Evolutionary conservation across 2,329 filamentous ascomycete species (phyloP).

Genomic region (Rhynchosporium secalis): DNA sequence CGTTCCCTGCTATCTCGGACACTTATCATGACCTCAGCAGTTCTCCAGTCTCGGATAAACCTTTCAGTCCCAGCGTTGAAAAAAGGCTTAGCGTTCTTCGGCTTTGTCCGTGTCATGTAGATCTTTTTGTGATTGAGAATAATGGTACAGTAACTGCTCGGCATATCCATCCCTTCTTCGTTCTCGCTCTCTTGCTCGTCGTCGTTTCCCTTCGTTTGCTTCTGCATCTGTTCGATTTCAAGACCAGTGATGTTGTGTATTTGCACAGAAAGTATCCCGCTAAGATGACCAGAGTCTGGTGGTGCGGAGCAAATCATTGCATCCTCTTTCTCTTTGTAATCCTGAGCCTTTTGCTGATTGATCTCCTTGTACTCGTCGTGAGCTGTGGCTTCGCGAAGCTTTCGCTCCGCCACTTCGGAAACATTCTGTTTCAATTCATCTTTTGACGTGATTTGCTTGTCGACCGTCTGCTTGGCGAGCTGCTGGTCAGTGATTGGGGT

Average conservation of each 20-base stretch:
- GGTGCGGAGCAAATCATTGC: conserved; percentile 68
- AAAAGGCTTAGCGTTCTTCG: conserved; percentile 75
- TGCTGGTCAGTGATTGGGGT: conserved; percentile 62
- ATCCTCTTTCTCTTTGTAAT: conserved; percentile 61
- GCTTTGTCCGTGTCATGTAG: conserved; percentile 73
- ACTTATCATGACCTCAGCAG: conserved; percentile 65
- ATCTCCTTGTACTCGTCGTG: conserved; percentile 59
- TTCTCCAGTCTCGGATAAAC: conserved; percentile 68
- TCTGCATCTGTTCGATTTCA: conserved; percentile 32
- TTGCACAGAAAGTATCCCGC: conserved; percentile 56
- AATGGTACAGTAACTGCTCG: conserved; percentile 70
- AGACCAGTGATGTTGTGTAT: conserved; percentile 37
- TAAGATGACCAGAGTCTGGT: conserved; percentile 60
- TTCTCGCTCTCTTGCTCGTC: conserved; percentile 56
- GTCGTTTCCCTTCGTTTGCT: conserved; percentile 25
- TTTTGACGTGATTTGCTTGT: conserved; percentile 57
- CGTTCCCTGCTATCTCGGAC: conserved; percentile 68
- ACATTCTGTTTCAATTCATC: conserved; percentile 61
- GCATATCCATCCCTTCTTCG: conserved; percentile 63
- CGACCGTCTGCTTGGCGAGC: conserved; percentile 59
- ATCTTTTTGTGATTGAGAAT: conserved; percentile 71
- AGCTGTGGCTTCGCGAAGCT: conserved; percentile 62
- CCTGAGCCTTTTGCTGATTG: conserved; percentile 66
- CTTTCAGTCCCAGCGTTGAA: conserved; percentile 76
- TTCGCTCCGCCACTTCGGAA: conserved; percentile 53